These are phyloP conservation scores for Botrytis medusae DNA, from an alignment of 2,329 filamentous ascomycete genomes.

Conservation along the genomic window DNA sequence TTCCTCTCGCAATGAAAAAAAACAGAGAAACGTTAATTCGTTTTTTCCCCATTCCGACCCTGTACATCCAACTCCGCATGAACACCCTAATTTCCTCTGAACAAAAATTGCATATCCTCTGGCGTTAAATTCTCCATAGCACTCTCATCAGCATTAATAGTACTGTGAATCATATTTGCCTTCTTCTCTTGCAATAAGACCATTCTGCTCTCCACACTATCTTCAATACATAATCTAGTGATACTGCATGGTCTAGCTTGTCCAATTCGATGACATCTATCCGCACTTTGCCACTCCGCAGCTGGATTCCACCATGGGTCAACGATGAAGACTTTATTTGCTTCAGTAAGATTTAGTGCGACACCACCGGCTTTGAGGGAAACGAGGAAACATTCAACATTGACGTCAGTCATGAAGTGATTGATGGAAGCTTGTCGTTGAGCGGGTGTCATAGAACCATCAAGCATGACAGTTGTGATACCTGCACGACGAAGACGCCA, in stretches of 20 bases:
- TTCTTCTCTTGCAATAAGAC: conserved; percentile 98
- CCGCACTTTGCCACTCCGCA: conserved; percentile 98
- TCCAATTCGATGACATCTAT: conserved; percentile 91
- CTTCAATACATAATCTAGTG: conserved; percentile 91
- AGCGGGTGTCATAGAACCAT: conserved; percentile 93
- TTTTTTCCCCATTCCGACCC: neutral
- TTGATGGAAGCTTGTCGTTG: conserved; percentile 93
- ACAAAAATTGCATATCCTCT: conserved; percentile 94
- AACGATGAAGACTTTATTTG: conserved; percentile 91
- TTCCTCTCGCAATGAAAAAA: too few species aligned
- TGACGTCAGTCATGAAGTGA: conserved; percentile 91
- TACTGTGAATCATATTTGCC: conserved; percentile 95
- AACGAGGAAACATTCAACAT: conserved; percentile 94
- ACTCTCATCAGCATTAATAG: conserved; percentile 88
- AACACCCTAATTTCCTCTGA: conserved; percentile 63
- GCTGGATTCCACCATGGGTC: conserved; percentile 99
- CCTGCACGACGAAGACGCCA: conserved; percentile 96
- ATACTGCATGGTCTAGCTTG: conserved; percentile 93
- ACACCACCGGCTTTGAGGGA: conserved; percentile 96
- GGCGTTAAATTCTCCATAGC: conserved; percentile 89
- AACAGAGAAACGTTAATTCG: neutral
- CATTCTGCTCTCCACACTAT: conserved; percentile 95
- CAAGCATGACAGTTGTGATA: conserved; percentile 97
- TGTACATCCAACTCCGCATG: neutral
- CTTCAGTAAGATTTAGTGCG: conserved; percentile 91